Evolutionary conservation across 116 monocot species (phyloP).

Genomic region (Cymodocea nodosa): DNA sequence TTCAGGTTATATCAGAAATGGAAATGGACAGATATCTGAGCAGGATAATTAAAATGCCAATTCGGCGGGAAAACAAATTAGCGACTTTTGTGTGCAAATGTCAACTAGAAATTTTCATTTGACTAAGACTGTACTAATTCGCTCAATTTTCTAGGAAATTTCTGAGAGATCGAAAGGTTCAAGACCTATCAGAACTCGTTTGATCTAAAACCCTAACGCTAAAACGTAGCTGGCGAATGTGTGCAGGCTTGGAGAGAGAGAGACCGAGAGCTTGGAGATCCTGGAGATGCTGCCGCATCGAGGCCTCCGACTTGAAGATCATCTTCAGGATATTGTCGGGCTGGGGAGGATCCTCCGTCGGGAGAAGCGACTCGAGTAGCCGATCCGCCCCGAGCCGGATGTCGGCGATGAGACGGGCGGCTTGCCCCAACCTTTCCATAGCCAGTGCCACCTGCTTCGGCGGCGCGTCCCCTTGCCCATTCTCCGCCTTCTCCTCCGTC

Average conservation of each 20-base stretch:
- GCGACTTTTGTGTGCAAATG: too few species aligned
- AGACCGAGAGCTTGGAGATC: constrained; percentile 68
- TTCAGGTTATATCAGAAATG: too few species aligned
- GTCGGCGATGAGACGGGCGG: constrained; percentile 77
- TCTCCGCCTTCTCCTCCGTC: constrained; percentile 11
- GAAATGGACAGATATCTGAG: too few species aligned
- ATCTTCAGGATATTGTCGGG: constrained; percentile 25
- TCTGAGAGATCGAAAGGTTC: too few species aligned
- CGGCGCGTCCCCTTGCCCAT: constrained; percentile 44
- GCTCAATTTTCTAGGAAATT: too few species aligned
- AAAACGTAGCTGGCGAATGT: too few species aligned
- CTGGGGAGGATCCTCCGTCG: constrained; percentile 30
- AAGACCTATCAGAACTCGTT: too few species aligned
- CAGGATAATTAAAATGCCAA: too few species aligned
- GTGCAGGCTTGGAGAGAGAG: background rate
- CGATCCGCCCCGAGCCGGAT: constrained; percentile 78
- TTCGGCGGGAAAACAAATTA: too few species aligned
- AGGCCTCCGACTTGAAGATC: constrained; percentile 44
- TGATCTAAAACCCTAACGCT: too few species aligned
- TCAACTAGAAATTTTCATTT: too few species aligned
- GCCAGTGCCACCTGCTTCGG: constrained; percentile 94
- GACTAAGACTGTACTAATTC: too few species aligned
- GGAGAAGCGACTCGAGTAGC: constrained; percentile 71
- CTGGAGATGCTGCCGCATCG: constrained; percentile 63
- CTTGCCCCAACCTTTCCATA: constrained; percentile 74